These are phyloP conservation scores for Mycosarcoma maydis DNA, from an alignment of 1,284 basidiomycete species.

Conservation along the genomic window DNA sequence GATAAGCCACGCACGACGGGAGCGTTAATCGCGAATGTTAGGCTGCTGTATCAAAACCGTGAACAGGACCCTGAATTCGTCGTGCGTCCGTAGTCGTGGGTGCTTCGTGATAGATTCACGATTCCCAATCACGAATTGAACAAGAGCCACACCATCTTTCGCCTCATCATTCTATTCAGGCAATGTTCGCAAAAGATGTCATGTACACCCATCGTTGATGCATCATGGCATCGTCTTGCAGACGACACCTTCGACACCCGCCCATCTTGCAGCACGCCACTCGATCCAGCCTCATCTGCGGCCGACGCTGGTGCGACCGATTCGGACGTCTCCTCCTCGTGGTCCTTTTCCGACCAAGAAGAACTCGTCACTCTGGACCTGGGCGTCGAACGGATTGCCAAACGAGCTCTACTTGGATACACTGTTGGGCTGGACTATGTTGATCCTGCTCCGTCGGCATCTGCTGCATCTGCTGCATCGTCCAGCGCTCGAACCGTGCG, in stretches of 20 bases:
- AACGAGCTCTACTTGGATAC: slow-evolving; percentile 26
- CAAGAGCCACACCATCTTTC: too few species aligned
- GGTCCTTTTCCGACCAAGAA: slow-evolving; percentile 33
- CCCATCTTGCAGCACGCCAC: slow-evolving; percentile 12
- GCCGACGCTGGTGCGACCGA: background rate
- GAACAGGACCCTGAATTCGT: slow-evolving; percentile 5
- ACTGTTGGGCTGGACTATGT: slow-evolving; percentile 7
- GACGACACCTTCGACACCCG: slow-evolving; percentile 16
- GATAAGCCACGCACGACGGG: too few species aligned
- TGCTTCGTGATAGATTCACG: too few species aligned
- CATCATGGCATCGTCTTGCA: slow-evolving; percentile 23
- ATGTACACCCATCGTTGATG: slow-evolving; percentile 14
- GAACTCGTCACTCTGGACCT: slow-evolving; percentile 39
- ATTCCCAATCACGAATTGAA: too few species aligned
- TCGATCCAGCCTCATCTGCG: slow-evolving; percentile 9
- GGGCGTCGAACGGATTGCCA: slow-evolving; percentile 23
- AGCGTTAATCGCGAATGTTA: too few species aligned
- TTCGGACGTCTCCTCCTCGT: slow-evolving; percentile 19
- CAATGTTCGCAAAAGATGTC: slow-evolving; percentile 8
- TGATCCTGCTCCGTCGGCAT: background rate
- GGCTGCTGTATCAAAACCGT: too few species aligned
- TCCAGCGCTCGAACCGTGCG: slow-evolving; percentile 4
- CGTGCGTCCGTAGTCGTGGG: too few species aligned
- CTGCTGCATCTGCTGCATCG: background rate
- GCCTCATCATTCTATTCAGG: too few species aligned